Conservation (phyloP, 768 basidiomycete species). For the Leccinum disarticulatum region DNA sequence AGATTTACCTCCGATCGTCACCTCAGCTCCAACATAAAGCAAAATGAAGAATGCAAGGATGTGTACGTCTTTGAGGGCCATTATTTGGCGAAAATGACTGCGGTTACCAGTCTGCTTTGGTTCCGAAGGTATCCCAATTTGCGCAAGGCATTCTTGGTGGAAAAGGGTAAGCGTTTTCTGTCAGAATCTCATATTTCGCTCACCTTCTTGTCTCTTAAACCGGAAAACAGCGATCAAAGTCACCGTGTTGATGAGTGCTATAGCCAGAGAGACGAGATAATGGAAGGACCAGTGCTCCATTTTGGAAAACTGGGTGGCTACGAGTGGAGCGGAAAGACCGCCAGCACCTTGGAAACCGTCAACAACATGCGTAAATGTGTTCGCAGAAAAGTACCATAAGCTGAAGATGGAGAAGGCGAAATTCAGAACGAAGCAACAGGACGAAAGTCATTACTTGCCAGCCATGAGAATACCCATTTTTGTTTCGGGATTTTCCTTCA, state of each 20-base stretch:
- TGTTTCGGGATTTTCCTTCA: slow-evolving; percentile 52
- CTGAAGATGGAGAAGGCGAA: background rate
- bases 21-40: slow-evolving; percentile 53
- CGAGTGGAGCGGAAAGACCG: slow-evolving; percentile 50
- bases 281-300: slow-evolving; percentile 39
- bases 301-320: slow-evolving; percentile 51
- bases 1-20: slow-evolving; percentile 45
- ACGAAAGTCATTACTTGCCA: slow-evolving; percentile 6
- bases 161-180: no score
- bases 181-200: no score
- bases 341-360: slow-evolving; percentile 38
- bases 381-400: slow-evolving; percentile 12
- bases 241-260: slow-evolving; percentile 56
- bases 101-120: slow-evolving; percentile 28
- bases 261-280: slow-evolving; percentile 54
- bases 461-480: slow-evolving; percentile 76
- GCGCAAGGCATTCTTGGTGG: slow-evolving; percentile 36
- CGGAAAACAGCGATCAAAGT: slow-evolving; percentile 58
- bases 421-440: background rate
- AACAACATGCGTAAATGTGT: background rate
- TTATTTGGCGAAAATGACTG: slow-evolving; percentile 48
- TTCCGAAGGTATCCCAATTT: slow-evolving; percentile 33
- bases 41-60: slow-evolving; percentile 45
- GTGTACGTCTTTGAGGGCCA: slow-evolving; percentile 43
- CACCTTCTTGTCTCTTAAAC: slow-evolving; percentile 69